Percentiles rank a stretch among this genome's conserved stretches.
Evolutionary conservation across 768 basidiomycete species (phyloP).

Genomic region (Leccinum barrowsii): DNA sequence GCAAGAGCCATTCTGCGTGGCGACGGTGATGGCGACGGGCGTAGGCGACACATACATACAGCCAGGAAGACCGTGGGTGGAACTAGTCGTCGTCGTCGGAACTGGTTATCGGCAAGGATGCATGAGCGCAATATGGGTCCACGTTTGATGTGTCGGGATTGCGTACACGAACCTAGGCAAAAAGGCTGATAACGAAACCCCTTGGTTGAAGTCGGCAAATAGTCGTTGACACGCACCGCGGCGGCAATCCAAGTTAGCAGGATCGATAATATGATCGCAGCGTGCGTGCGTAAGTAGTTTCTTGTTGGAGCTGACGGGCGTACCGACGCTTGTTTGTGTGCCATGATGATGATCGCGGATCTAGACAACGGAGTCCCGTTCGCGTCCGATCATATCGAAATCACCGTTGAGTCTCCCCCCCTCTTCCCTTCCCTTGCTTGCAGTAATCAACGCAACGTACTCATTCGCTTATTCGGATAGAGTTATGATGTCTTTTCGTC

Average conservation of each 20-base stretch:
- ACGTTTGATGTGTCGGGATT: not conserved
- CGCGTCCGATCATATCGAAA: not conserved
- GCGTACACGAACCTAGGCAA: not conserved
- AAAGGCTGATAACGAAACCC: not conserved
- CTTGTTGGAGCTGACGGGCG: not conserved
- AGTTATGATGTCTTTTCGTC: not conserved
- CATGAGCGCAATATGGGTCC: not conserved
- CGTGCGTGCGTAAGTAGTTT: not conserved
- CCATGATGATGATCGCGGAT: not conserved
- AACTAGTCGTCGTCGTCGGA: not conserved
- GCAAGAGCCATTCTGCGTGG: not conserved
- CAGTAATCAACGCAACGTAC: not conserved
- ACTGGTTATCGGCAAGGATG: not conserved
- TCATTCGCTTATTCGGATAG: not conserved
- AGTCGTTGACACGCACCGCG: not conserved
- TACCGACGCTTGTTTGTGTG: not conserved
- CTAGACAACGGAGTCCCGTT: not conserved
- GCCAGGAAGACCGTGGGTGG: not conserved
- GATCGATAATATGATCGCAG: not conserved
- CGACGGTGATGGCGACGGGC: not conserved
- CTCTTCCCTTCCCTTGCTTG: not conserved
- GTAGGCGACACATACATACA: not conserved
- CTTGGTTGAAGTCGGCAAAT: not conserved
- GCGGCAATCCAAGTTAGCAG: not conserved
- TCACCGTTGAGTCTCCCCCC: no score